These are phyloP conservation scores for Trebouxia sp. DNA, from an alignment of 139 green algal species.

Conservation along the genomic window DNA sequence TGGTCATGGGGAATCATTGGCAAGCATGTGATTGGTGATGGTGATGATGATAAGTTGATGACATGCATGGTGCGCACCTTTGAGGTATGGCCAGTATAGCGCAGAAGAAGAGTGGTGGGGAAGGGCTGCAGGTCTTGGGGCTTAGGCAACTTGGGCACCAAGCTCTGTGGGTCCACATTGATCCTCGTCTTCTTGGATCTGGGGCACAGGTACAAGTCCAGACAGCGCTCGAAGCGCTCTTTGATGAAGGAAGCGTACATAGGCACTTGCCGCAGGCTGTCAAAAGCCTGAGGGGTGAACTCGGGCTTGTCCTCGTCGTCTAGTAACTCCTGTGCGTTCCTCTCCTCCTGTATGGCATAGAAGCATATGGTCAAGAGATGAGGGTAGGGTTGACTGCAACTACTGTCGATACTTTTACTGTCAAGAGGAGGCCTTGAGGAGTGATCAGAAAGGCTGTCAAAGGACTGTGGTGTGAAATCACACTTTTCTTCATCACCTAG, in stretches of 20 bases:
- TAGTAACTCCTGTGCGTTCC: slow-evolving; percentile 61
- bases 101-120: slow-evolving; percentile 75
- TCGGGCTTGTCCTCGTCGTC: slow-evolving; percentile 74
- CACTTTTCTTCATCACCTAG: slow-evolving; percentile 73
- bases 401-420: too few relatives aligned
- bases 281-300: slow-evolving; percentile 70
- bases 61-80: slow-evolving; percentile 47
- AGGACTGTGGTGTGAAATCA: slow-evolving; percentile 65
- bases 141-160: slow-evolving; percentile 93
- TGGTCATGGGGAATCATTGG: too few relatives aligned
- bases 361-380: too few relatives aligned
- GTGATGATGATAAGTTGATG: too few relatives aligned
- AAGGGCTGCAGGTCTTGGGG: slow-evolving; percentile 93
- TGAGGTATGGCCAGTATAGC: slow-evolving; percentile 79
- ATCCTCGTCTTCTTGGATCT: slow-evolving; percentile 72
- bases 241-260: slow-evolving; percentile 89
- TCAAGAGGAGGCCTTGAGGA: too few relatives aligned
- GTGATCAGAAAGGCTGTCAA: slow-evolving; percentile 53
- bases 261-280: slow-evolving; percentile 68
- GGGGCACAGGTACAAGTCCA: slow-evolving; percentile 98
- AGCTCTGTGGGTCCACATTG: slow-evolving; percentile 70
- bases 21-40: too few relatives aligned
- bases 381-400: too few relatives aligned
- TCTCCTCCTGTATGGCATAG: slow-evolving; percentile 72
- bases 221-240: slow-evolving; percentile 97